Conservation (phyloP, 768 basidiomycete species). For the Auricularia heimuer region DNA sequence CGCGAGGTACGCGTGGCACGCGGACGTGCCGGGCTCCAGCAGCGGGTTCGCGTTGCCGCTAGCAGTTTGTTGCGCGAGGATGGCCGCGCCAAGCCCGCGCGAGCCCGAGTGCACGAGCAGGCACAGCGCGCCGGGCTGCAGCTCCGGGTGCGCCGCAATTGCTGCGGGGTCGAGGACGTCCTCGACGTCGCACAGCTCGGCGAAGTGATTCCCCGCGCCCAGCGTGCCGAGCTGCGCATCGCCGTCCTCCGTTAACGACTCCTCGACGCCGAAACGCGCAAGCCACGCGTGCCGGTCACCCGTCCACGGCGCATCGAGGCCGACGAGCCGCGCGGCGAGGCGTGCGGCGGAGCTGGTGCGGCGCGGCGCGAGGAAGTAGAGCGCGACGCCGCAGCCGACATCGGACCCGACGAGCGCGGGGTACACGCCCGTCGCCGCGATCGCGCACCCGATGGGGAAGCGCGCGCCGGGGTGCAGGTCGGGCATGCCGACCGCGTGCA, state of each 20-base stretch:
- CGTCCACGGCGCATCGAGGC: slow-evolving; percentile 30
- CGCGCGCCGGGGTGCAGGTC: slow-evolving; percentile 31
- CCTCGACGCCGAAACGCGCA: slow-evolving; percentile 21
- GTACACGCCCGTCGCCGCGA: slow-evolving; percentile 28
- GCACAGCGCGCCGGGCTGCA: slow-evolving; percentile 21
- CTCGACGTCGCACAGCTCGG: slow-evolving; percentile 27
- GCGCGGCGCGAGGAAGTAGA: slow-evolving; percentile 24
- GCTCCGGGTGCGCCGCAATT: slow-evolving; percentile 14
- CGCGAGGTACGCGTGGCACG: slow-evolving; percentile 22
- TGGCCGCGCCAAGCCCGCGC: slow-evolving; percentile 26
- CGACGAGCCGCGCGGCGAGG: slow-evolving; percentile 22
- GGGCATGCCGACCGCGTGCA: slow-evolving; percentile 27
- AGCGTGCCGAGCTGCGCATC: slow-evolving; percentile 24
- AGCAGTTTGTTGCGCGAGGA: slow-evolving; percentile 22
- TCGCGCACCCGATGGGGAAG: slow-evolving; percentile 25
- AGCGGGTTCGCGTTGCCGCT: slow-evolving; percentile 26
- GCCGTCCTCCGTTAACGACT: slow-evolving; percentile 17
- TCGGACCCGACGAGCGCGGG: slow-evolving; percentile 32
- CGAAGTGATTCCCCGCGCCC: slow-evolving; percentile 31
- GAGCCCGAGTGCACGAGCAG: slow-evolving; percentile 31
- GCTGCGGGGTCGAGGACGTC: slow-evolving; percentile 19
- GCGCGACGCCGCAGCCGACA: slow-evolving; percentile 30
- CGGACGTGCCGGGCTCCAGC: slow-evolving; percentile 20
- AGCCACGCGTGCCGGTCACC: slow-evolving; percentile 28
- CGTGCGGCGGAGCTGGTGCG: slow-evolving; percentile 19